Evolutionary conservation across 2,329 filamentous ascomycete species (phyloP).

Genomic region (Chrysoporthe deuterocubensis): DNA sequence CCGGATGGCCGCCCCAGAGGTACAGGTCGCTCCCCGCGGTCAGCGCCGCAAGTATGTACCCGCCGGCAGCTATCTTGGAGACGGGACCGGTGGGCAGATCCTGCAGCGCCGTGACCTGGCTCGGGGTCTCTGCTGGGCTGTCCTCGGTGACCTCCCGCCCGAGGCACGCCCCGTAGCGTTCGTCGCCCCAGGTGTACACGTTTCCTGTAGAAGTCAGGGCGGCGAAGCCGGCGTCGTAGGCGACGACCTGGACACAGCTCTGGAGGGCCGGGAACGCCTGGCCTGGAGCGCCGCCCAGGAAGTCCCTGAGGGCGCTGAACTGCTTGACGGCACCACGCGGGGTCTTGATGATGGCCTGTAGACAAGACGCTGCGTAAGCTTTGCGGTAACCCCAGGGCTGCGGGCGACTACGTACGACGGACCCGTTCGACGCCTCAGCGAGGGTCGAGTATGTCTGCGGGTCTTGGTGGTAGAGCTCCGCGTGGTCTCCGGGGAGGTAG

Average conservation of each 20-base stretch:
- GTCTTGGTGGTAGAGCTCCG: constrained; percentile 7
- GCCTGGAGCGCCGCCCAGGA: constrained; percentile 17
- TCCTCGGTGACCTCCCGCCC: constrained; percentile 51
- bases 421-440: constrained; percentile 36
- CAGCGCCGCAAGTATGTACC: constrained; percentile 61
- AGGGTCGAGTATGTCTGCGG: constrained; percentile 26
- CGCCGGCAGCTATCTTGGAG: constrained; percentile 57
- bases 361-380: background rate
- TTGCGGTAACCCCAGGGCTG: background rate
- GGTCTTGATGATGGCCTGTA: constrained; percentile 19
- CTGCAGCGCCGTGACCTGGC: constrained; percentile 51
- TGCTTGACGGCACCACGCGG: constrained; percentile 34
- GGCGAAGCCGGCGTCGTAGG: constrained; percentile 55
- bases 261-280: constrained; percentile 33
- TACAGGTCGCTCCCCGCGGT: constrained; percentile 63
- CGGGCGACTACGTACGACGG: constrained; percentile 35
- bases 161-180: constrained; percentile 60
- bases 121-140: constrained; percentile 52
- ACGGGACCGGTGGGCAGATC: constrained; percentile 57
- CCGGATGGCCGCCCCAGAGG: constrained; percentile 59
- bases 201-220: constrained; percentile 48
- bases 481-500: constrained; percentile 27
- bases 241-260: constrained; percentile 45
- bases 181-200: constrained; percentile 61
- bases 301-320: constrained; percentile 32